phyloP scores from a whole-genome alignment of 768 basidiomycete genomes.

The Dentipellis sp. region DNA sequence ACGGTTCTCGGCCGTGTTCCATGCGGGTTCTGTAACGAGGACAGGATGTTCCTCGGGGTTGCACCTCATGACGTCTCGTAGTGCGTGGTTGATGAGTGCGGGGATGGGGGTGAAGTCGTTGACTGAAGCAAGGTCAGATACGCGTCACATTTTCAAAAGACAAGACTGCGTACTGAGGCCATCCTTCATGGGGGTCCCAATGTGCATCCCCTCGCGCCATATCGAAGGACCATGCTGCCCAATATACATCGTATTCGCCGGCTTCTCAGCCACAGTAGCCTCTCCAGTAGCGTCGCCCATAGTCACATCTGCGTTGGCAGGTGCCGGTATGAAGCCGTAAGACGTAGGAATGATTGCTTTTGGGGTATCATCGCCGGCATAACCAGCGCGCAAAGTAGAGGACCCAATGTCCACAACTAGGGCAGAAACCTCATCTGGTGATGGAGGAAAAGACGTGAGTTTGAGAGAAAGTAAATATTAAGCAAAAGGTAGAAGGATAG shows the following conservation, averaged over 20 bases:
- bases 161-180: constrained; percentile 58
- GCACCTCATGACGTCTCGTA: constrained; percentile 68
- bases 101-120: constrained; percentile 69
- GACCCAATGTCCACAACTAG: constrained; percentile 92
- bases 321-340: constrained; percentile 61
- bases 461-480: not conserved
- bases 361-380: constrained; percentile 95
- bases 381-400: constrained; percentile 85
- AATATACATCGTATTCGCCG: constrained; percentile 56
- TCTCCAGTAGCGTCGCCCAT: constrained; percentile 43
- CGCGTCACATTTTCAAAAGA: not conserved
- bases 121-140: constrained; percentile 30
- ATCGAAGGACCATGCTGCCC: constrained; percentile 85
- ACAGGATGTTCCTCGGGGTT: constrained; percentile 83
- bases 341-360: constrained; percentile 85
- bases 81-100: constrained; percentile 63
- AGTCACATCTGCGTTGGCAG: constrained; percentile 38
- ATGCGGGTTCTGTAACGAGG: constrained; percentile 89
- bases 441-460: not conserved
- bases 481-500: not conserved
- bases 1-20: constrained; percentile 90
- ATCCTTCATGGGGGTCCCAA: constrained; percentile 74
- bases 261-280: constrained; percentile 22
- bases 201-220: constrained; percentile 87
- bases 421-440: constrained; percentile 90